Evolutionary conservation across 108 stramenopile genomes (phyloP).

Genomic region (Nannochloropsis granulata): DNA sequence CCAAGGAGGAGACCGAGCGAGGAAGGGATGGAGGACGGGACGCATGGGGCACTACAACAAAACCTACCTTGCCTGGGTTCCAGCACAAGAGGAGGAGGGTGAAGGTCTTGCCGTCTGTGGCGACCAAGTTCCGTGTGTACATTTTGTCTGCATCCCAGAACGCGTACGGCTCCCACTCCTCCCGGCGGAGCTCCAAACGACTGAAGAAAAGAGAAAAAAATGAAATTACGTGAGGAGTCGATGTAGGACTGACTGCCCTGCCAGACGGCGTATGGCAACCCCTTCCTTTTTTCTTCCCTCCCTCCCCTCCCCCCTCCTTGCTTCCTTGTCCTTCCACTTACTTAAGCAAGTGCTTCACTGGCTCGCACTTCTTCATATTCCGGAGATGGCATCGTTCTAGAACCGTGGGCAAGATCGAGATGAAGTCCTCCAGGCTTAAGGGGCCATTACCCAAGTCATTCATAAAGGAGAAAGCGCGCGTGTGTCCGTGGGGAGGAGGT

Average conservation of each 20-base stretch:
- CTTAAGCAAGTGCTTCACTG: neutral
- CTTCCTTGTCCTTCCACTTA: neutral
- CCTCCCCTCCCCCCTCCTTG: neutral
- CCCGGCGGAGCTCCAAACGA: neutral
- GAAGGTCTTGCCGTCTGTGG: constrained; percentile 56
- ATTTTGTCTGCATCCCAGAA: constrained; percentile 36
- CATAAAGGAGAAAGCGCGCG: neutral
- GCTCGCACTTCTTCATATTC: neutral
- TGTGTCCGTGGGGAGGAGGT: neutral
- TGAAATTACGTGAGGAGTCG: neutral
- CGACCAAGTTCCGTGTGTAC: constrained; percentile 67
- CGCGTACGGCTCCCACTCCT: constrained; percentile 27
- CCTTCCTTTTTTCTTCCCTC: neutral
- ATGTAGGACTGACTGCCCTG: too few relatives aligned
- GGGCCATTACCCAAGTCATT: neutral
- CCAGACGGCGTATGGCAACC: too few relatives aligned
- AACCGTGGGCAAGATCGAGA: neutral
- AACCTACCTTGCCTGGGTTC: constrained; percentile 44
- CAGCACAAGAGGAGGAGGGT: constrained; percentile 69
- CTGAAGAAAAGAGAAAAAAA: neutral
- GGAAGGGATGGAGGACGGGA: neutral
- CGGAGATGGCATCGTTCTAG: neutral
- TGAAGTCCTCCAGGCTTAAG: neutral
- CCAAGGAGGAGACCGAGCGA: constrained; percentile 38
- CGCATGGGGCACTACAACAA: constrained; percentile 24